Evolutionary conservation across 805 yeast genomes (phyloP).

Genomic region (Yarrowia osloensis): DNA sequence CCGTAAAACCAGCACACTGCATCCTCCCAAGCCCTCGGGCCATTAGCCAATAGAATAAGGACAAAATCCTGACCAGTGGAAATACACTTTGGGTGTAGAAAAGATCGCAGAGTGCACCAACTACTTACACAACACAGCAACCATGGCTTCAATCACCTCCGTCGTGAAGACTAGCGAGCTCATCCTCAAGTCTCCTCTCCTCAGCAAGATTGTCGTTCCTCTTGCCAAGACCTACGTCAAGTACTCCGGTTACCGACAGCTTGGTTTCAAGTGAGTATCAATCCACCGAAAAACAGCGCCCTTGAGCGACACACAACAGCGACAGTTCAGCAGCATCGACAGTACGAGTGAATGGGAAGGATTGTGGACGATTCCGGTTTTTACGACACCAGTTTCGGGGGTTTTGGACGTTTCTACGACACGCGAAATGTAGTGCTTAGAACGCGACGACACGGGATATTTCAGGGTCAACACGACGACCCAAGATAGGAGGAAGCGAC

Average conservation of each 20-base stretch:
- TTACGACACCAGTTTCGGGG: background rate
- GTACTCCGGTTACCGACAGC: conserved; percentile 87
- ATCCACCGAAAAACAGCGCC: background rate
- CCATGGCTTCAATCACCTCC: conserved; percentile 45
- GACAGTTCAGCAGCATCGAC: background rate
- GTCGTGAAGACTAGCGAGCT: conserved; percentile 56
- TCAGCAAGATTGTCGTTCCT: conserved; percentile 77
- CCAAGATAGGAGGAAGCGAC: background rate
- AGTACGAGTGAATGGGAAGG: background rate
- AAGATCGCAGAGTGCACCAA: conserved; percentile 29
- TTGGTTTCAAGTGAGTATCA: conserved; percentile 64
- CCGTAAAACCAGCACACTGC: background rate
- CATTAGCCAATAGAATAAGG: conserved; percentile 29
- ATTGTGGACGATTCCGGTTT: background rate
- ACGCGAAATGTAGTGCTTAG: background rate
- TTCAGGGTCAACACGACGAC: background rate
- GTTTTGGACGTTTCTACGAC: background rate
- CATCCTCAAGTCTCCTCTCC: conserved; percentile 76
- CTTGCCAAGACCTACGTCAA: conserved; percentile 71
- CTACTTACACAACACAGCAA: conserved; percentile 31
- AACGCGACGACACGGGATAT: background rate
- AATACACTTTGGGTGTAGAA: conserved; percentile 30
- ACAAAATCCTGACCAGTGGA: conserved; percentile 30
- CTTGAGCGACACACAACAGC: background rate
- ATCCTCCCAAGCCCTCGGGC: conserved; percentile 28